These are phyloP conservation scores for Penicillium flavigenum DNA, from an alignment of 495 filamentous ascomycete species.

Conservation along the genomic window DNA sequence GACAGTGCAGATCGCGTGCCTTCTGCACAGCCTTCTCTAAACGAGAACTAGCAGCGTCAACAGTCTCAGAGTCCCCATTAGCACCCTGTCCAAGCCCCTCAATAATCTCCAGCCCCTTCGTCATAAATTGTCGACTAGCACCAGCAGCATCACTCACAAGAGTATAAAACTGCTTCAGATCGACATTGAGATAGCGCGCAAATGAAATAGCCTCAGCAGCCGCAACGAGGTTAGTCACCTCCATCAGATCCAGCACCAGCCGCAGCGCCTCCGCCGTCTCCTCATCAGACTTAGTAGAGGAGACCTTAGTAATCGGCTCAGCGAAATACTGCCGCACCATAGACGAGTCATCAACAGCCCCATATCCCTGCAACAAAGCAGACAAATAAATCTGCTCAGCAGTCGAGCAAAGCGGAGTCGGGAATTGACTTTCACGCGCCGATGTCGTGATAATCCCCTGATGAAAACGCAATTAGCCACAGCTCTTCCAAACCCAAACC, in stretches of 20 bases:
- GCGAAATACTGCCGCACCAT: conserved; percentile 61
- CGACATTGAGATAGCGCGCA: conserved; percentile 59
- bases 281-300: conserved; percentile 25
- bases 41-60: conserved; percentile 55
- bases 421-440: conserved; percentile 58
- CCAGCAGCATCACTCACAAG: conserved; percentile 72
- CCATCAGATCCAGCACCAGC: conserved; percentile 59
- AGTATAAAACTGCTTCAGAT: conserved; percentile 62
- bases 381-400: conserved; percentile 70
- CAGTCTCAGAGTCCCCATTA: conserved; percentile 34
- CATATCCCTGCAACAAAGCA: conserved; percentile 60
- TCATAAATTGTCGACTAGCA: conserved; percentile 59
- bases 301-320: conserved; percentile 40
- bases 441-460: conserved; percentile 73
- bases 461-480: conserved; percentile 10
- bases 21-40: conserved; percentile 61
- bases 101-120: conserved; percentile 56
- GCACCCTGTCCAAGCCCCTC: conserved; percentile 33
- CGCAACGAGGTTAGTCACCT: conserved; percentile 62
- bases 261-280: conserved; percentile 40
- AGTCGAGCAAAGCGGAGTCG: conserved; percentile 66
- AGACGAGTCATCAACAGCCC: conserved; percentile 67
- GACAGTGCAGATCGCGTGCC: conserved; percentile 53
- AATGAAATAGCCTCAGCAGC: conserved; percentile 67
- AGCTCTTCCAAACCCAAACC: not conserved